Evolutionary conservation across 257 asterid species (phyloP), one percentile per base, ranked within the genome.

Genomic region (Solanum sejunctum): DNA sequence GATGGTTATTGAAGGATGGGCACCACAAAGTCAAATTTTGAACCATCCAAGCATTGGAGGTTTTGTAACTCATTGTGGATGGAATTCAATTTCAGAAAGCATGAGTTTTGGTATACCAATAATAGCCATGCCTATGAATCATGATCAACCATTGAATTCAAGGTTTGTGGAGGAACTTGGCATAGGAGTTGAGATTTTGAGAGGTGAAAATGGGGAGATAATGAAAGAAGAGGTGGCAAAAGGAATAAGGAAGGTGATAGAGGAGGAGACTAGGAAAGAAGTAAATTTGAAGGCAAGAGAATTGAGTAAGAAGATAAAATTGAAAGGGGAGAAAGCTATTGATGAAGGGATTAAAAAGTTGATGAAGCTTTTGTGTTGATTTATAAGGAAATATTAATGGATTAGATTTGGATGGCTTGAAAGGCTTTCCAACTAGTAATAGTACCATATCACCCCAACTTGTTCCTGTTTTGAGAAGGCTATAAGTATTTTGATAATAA

Each of bases 141-240:
- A 66, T 66, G 81, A 83, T 18, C 85, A 83, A 58, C 69, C 85
- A 17, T 41, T 51, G 32, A 83, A 83, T 32, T 54, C 85, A 49
- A 83, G 81, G 17, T 23, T 83, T 5, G 54, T 83, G 43, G 81
- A 67, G 43, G 81, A 83, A 17, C 60, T 83, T 52, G 69, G 85
- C n/a, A 58, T 67, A 20, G 85, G 85, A 13, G 66, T 83, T 12
- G 80, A 67, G 69, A 51, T 77, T 8, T 75, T 77, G 47, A 51
- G 82, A 49, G 82, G 63, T 51, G 82, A 51, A 77, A 77, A 67
- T 18, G 81, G 85, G 16, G 81, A 67, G 26, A 83, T 83, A 52
- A 67, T 52, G 80, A 67, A 79, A 56, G 69, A 83, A 72, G 80
- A 83, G 8, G 52, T 83, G 41, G 85, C 85, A 66, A 83, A 83